phyloP scores from a whole-genome alignment of 306 rosid genomes.

The Quercus glauca region DNA sequence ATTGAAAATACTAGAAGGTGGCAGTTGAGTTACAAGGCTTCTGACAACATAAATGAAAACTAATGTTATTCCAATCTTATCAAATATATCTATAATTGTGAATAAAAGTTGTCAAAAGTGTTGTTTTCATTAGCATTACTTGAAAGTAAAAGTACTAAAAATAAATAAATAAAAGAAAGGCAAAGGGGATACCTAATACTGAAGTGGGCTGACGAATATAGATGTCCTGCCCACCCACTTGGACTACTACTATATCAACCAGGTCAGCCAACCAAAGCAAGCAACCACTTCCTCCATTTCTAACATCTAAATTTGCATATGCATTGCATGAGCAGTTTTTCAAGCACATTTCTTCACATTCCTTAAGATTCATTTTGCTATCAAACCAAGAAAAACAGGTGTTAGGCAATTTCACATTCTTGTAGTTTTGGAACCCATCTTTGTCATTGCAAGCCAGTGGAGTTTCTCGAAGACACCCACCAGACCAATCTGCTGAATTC shows the following conservation, averaged over 20 bases:
- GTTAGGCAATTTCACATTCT: slow-evolving; percentile 21
- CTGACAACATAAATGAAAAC: no score
- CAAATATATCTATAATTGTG: no score
- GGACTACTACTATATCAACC: slow-evolving; percentile 26
- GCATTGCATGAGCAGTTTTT: slow-evolving; percentile 33
- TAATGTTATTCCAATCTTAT: no score
- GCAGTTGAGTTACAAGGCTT: no score
- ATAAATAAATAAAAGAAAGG: no score
- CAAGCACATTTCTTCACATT: slow-evolving; percentile 25
- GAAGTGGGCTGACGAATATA: no score
- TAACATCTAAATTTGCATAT: slow-evolving; percentile 19
- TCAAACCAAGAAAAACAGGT: slow-evolving; percentile 27
- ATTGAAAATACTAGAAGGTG: no score
- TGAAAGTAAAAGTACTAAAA: no score
- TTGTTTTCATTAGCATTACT: no score
- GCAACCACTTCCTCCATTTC: slow-evolving; percentile 35
- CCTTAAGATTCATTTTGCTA: slow-evolving; percentile 8
- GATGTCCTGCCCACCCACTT: slow-evolving; percentile 30
- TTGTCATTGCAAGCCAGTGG: slow-evolving; percentile 3
- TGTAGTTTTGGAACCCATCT: slow-evolving; percentile 9
- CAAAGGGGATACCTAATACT: no score
- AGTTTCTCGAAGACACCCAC: slow-evolving; percentile 23
- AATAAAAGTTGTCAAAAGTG: no score
- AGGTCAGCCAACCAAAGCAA: slow-evolving; percentile 26
- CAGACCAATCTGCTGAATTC: not conserved